A percentile compares a stretch with the other conserved stretches of the same genome.
These are phyloP conservation scores for Chaetomiaceae sp. DNA, from an alignment of 2,329 filamentous ascomycete species.

Conservation along the genomic window DNA sequence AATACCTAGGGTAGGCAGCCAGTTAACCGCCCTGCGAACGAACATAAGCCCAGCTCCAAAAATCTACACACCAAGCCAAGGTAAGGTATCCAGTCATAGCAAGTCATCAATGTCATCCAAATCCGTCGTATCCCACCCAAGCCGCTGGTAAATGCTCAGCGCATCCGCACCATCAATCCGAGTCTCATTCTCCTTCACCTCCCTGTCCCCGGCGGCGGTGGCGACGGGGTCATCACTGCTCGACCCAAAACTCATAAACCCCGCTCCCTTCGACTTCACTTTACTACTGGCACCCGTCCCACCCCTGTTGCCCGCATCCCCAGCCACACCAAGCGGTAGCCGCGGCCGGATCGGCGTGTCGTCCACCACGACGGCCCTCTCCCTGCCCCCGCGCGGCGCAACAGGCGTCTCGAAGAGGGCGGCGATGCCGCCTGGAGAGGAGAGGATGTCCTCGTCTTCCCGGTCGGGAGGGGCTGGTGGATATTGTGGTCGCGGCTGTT, in stretches of 20 bases:
- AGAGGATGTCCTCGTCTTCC: conserved; percentile 8
- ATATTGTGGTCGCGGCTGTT: not conserved
- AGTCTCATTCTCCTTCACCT: conserved; percentile 13
- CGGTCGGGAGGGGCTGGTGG: not conserved
- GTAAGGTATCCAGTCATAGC: conserved; percentile 14
- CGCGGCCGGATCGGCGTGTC: conserved; percentile 22
- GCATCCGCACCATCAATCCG: conserved; percentile 24
- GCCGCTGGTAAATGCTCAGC: conserved; percentile 47
- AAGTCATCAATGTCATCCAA: conserved; percentile 40
- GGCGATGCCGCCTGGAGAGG: conserved; percentile 19
- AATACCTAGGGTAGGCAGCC: no score
- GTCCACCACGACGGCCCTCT: conserved; percentile 10
- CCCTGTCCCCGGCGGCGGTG: conserved; percentile 18
- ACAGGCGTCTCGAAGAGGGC: conserved; percentile 29
- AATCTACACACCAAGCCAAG: not conserved
- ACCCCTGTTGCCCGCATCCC: conserved; percentile 3
- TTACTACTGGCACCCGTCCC: not conserved
- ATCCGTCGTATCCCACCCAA: conserved; percentile 55
- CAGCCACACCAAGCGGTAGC: conserved; percentile 4
- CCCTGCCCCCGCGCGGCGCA: conserved; percentile 14
- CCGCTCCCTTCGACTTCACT: not conserved
- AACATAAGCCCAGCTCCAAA: not conserved
- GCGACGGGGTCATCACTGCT: not conserved
- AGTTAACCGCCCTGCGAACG: no score
- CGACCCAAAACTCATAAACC: conserved; percentile 19